phyloP scores from a whole-genome alignment of 2,329 filamentous ascomycete species.

The Neurospora crassa region DNA sequence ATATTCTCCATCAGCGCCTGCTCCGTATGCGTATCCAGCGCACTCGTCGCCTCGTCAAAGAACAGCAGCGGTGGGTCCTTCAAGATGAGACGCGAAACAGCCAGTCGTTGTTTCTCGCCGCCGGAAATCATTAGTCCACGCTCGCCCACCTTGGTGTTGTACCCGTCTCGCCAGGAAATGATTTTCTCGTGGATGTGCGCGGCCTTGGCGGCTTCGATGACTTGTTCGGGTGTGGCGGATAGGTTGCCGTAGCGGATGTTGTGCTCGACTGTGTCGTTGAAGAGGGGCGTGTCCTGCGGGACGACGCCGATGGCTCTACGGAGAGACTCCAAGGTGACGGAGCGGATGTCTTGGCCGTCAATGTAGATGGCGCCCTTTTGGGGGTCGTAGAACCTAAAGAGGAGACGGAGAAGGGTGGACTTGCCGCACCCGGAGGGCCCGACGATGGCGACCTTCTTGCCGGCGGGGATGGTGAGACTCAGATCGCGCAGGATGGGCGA shows the following conservation, averaged over 20 bases:
- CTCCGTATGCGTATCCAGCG: conserved; percentile 88
- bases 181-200: conserved; percentile 82
- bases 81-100: conserved; percentile 71
- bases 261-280: conserved; percentile 92
- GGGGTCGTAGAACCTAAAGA: conserved; percentile 93
- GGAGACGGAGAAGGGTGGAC: conserved; percentile 78
- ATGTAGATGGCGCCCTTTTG: conserved; percentile 79
- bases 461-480: conserved; percentile 81
- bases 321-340: conserved; percentile 73
- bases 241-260: conserved; percentile 92
- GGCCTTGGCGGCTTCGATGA: conserved; percentile 67
- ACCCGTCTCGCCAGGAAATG: conserved; percentile 71
- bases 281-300: conserved; percentile 91
- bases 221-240: conserved; percentile 60
- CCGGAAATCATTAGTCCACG: conserved; percentile 94
- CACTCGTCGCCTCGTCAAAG: conserved; percentile 91
- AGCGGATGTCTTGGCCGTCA: conserved; percentile 84
- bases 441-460: conserved; percentile 91
- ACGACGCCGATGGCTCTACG: conserved; percentile 86
- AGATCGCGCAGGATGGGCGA: conserved; percentile 81
- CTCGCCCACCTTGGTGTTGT: conserved; percentile 85
- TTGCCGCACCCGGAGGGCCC: conserved; percentile 95
- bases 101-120: conserved; percentile 86
- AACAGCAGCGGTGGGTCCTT: conserved; percentile 87
- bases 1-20: conserved; percentile 86